Evolutionary conservation across 495 filamentous ascomycete genomes (phyloP).

Genomic region (Trichoderma asperelloides): DNA sequence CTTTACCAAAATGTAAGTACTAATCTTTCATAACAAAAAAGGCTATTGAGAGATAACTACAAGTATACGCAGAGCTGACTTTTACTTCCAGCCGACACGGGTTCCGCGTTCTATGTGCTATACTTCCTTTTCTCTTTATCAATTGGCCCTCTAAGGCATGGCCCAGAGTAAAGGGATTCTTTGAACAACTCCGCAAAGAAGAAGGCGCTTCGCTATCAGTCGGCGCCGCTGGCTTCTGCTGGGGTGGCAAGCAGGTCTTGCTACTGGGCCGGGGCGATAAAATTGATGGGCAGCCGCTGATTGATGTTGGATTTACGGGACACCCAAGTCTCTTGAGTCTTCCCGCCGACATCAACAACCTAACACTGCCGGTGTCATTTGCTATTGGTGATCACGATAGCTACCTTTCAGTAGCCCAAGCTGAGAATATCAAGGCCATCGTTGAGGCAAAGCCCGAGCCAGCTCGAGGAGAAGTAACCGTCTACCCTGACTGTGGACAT

Average conservation of each 20-base stretch:
- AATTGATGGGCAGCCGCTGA: not conserved
- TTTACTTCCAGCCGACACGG: not conserved
- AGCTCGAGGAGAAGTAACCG: not conserved
- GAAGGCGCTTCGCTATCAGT: not conserved
- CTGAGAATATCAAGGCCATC: not conserved
- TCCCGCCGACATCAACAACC: conserved; percentile 2
- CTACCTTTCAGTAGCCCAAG: not conserved
- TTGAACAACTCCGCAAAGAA: conserved; percentile 2
- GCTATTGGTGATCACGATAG: not conserved
- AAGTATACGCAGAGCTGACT: not conserved
- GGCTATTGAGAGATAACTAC: not conserved
- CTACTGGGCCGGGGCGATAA: not conserved
- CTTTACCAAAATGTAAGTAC: not conserved
- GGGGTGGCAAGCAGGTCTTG: conserved; percentile 10
- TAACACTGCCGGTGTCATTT: not conserved
- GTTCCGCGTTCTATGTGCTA: not conserved
- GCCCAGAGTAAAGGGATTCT: conserved; percentile 4
- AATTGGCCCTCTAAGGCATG: conserved; percentile 1
- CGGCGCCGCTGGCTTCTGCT: conserved; percentile 10
- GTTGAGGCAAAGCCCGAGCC: not conserved
- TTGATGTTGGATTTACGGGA: conserved; percentile 7
- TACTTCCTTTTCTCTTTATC: not conserved
- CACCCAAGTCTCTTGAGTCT: conserved; percentile 4
- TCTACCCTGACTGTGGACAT: not conserved
- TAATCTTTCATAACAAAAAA: not conserved